phyloP scores from a whole-genome alignment of 2,329 filamentous ascomycete species.

The Trichoderma arundinaceum region DNA sequence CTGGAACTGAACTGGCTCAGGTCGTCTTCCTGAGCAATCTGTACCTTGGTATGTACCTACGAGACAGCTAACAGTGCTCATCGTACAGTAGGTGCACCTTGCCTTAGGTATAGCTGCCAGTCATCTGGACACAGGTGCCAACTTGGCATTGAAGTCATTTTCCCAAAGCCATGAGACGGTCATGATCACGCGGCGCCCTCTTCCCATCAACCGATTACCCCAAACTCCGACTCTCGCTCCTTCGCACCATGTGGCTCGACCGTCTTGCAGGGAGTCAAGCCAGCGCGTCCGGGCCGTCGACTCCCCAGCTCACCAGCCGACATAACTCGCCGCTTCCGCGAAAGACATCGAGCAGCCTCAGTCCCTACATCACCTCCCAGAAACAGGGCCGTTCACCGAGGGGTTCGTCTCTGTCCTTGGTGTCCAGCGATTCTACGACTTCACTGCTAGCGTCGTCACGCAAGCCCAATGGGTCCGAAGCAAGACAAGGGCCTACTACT shows the following conservation, averaged over 20 bases:
- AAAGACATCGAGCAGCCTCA: conserved; percentile 70
- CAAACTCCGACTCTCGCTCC: conserved; percentile 10
- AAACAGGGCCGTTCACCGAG: conserved; percentile 72
- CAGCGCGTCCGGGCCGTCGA: conserved; percentile 61
- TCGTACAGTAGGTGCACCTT: too few species aligned
- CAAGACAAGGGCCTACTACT: conserved; percentile 62
- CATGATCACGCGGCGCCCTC: conserved; percentile 11
- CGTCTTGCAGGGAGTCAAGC: conserved; percentile 74
- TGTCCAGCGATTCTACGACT: conserved; percentile 75
- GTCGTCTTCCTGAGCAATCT: too few species aligned
- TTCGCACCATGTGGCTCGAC: conserved; percentile 81
- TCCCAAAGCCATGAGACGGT: conserved; percentile 15
- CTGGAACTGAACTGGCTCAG: too few species aligned
- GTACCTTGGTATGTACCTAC: too few species aligned
- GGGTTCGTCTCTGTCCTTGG: conserved; percentile 79
- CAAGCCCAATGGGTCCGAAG: conserved; percentile 68
- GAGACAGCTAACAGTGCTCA: too few species aligned
- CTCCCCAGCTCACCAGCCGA: conserved; percentile 67
- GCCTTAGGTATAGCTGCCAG: too few species aligned
- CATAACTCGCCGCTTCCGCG: conserved; percentile 73
- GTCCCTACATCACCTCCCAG: conserved; percentile 70
- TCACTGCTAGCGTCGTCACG: conserved; percentile 73
- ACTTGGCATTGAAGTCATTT: background rate
- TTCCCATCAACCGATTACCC: conserved; percentile 14
- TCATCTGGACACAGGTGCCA: background rate